phyloP scores from a whole-genome alignment of 257 asterid genomes.

The Eustoma russellianum region DNA sequence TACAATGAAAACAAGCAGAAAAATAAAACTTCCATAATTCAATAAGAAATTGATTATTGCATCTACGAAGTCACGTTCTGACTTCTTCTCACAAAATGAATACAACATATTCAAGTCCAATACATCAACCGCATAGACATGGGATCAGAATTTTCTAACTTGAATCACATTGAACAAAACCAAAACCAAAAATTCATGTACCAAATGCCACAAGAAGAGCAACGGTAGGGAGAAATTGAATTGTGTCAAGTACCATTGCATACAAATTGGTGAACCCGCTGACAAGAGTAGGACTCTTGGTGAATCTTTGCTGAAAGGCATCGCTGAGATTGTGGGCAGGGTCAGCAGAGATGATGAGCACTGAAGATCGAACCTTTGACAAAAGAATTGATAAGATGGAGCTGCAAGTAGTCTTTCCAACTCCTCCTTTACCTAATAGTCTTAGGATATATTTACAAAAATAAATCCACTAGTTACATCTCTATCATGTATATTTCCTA shows the following conservation, averaged over 20 bases:
- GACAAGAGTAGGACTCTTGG: constrained; percentile 85
- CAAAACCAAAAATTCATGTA: not conserved
- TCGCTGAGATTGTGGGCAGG: constrained; percentile 98
- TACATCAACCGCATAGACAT: not conserved
- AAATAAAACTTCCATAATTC: not conserved
- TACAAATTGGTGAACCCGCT: constrained; percentile 86
- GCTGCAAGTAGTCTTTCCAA: constrained; percentile 94
- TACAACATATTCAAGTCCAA: not conserved
- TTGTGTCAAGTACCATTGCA: constrained; percentile 61
- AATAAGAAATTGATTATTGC: not conserved
- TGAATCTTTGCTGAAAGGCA: constrained; percentile 86
- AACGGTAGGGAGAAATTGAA: not conserved
- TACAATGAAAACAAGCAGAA: not conserved
- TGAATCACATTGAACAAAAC: not conserved
- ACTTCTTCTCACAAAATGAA: not conserved
- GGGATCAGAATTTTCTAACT: not conserved
- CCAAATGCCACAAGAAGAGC: not conserved
- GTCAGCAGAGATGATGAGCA: constrained; percentile 89
- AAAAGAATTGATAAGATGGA: constrained; percentile 65
- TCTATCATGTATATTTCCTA: too few relatives aligned
- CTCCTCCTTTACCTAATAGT: constrained; percentile 99
- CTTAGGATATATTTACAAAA: too few relatives aligned
- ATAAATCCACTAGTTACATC: too few relatives aligned
- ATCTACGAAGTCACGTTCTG: too few relatives aligned
- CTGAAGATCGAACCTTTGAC: constrained; percentile 63